These are phyloP conservation scores for Hanseniaspora clermontiae DNA, from an alignment of 805 yeast genomes.

Conservation along the genomic window DNA sequence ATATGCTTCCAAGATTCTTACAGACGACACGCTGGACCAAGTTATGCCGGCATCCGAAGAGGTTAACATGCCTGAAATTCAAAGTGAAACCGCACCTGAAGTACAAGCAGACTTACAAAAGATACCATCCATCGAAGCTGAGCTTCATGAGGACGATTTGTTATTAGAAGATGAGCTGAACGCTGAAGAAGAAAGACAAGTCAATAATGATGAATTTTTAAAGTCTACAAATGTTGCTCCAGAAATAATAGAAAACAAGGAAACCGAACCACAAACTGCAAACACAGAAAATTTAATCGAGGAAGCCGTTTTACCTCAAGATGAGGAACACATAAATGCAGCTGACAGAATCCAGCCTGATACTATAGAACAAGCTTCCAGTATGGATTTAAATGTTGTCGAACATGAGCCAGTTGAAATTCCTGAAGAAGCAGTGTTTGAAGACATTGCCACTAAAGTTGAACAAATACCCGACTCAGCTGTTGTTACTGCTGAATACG, in stretches of 20 bases:
- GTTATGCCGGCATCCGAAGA: not conserved
- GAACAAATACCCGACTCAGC: slow-evolving; percentile 10
- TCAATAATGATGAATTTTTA: not conserved
- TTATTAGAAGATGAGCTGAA: not conserved
- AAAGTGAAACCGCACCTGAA: not conserved
- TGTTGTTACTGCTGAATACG: slow-evolving; percentile 8
- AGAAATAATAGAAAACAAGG: too few relatives aligned
- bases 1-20: not conserved
- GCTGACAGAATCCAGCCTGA: too few relatives aligned
- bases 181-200: not conserved
- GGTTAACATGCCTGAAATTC: not conserved
- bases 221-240: too few relatives aligned
- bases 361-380: too few relatives aligned
- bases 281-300: too few relatives aligned
- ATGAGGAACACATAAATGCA: too few relatives aligned
- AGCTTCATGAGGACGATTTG: not conserved
- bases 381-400: too few relatives aligned
- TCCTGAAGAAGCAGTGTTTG: not conserved
- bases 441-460: not conserved
- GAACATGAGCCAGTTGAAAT: too few relatives aligned
- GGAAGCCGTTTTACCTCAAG: too few relatives aligned
- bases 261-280: too few relatives aligned
- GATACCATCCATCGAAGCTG: not conserved
- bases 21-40: not conserved
- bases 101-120: not conserved